Percentiles rank a stretch among this genome's conserved stretches.
These are phyloP conservation scores for Protomyces inouyei DNA, from an alignment of 1,139 yeast genomes.

Conservation along the genomic window DNA sequence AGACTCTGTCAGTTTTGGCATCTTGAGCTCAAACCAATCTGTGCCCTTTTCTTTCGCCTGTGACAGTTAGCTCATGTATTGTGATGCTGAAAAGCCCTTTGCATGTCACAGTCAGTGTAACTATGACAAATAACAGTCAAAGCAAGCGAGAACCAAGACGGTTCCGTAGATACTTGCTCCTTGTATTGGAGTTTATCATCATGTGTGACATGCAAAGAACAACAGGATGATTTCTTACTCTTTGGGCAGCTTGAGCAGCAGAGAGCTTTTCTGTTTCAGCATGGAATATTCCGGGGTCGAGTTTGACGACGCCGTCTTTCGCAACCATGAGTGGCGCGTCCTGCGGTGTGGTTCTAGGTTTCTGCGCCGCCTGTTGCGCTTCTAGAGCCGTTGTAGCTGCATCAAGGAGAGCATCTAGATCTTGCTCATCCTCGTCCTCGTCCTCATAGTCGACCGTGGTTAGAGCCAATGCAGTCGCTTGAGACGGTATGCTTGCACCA, in stretches of 20 bases:
- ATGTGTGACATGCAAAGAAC: conserved; percentile 19
- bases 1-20: conserved; percentile 68
- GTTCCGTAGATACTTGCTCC: conserved; percentile 29
- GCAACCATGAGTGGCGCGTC: conserved; percentile 16
- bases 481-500: background rate
- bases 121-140: conserved; percentile 34
- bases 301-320: conserved; percentile 28
- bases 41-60: conserved; percentile 41
- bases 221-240: background rate
- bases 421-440: conserved; percentile 20
- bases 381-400: conserved; percentile 11
- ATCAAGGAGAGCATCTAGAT: conserved; percentile 29
- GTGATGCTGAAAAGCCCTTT: background rate
- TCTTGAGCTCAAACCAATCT: conserved; percentile 81
- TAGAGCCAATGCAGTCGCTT: background rate
- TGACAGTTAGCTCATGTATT: background rate
- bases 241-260: conserved; percentile 9
- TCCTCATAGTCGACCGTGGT: background rate
- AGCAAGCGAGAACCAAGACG: conserved; percentile 30
- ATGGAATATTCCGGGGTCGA: conserved; percentile 26
- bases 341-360: conserved; percentile 33
- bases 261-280: conserved; percentile 12
- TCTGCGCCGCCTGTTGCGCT: conserved; percentile 22
- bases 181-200: conserved; percentile 31
- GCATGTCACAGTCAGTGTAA: conserved; percentile 34